A percentile compares a stretch with the other conserved stretches of the same genome.
Evolutionary conservation across 148 eudicot species (phyloP).

Genomic region (Silene conica): DNA sequence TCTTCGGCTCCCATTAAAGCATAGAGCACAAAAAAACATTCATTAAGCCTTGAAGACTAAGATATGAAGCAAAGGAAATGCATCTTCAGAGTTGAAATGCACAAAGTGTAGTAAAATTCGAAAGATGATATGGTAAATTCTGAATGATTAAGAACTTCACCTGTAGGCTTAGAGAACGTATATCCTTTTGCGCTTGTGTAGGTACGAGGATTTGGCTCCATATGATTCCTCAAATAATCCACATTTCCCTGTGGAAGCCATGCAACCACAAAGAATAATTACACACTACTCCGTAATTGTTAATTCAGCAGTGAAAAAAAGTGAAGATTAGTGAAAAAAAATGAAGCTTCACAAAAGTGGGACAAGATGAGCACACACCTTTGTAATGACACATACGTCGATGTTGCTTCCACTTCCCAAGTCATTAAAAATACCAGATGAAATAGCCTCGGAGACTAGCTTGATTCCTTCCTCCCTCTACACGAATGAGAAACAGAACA

Average conservation of each 20-base stretch:
- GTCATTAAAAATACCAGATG: conserved; percentile 89
- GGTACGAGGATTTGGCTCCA: conserved; percentile 81
- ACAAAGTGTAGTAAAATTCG: neutral
- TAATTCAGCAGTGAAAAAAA: neutral
- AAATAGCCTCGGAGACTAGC: conserved; percentile 70
- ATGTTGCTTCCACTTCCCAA: conserved; percentile 98
- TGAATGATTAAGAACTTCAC: conserved; percentile 30
- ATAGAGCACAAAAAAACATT: neutral
- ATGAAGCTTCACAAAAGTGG: neutral
- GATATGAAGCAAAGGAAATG: neutral
- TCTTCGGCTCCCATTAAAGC: neutral
- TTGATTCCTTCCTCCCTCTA: conserved; percentile 88
- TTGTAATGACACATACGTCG: conserved; percentile 80
- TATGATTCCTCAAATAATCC: conserved; percentile 77
- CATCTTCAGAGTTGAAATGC: neutral
- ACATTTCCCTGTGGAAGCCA: conserved; percentile 59
- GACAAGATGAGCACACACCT: conserved; percentile 43
- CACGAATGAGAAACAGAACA: conserved; percentile 7
- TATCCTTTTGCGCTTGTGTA: conserved; percentile 69
- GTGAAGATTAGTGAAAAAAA: neutral
- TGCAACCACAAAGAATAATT: neutral
- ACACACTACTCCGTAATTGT: neutral
- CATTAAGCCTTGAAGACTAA: neutral
- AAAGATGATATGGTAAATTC: neutral
- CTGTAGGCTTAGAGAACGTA: conserved; percentile 74